Evolutionary conservation across 306 rosid species (phyloP).

Genomic region (Cicer chorassanicum): DNA sequence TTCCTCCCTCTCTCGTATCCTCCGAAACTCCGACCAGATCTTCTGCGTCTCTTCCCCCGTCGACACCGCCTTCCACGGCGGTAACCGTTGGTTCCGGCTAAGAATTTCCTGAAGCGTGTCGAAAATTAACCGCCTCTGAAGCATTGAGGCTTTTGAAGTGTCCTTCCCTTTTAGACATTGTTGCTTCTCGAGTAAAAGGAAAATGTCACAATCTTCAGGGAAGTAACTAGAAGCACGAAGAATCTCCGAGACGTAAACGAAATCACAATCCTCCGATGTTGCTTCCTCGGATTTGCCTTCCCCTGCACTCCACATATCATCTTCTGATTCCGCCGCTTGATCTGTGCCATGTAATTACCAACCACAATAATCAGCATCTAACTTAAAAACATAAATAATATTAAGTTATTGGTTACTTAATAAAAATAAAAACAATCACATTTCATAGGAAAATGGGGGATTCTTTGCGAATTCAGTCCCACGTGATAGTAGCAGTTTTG

Average conservation of each 20-base stretch:
- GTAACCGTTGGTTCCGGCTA: slow-evolving; percentile 56
- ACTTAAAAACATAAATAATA: not conserved
- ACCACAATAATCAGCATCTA: not conserved
- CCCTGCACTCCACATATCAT: slow-evolving; percentile 64
- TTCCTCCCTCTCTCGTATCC: slow-evolving; percentile 64
- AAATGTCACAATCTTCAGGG: slow-evolving; percentile 65
- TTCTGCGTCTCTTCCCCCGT: slow-evolving; percentile 36
- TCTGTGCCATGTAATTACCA: slow-evolving; percentile 55
- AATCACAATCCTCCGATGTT: slow-evolving; percentile 61
- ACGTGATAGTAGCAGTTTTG: slow-evolving; percentile 27
- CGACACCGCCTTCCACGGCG: slow-evolving; percentile 73
- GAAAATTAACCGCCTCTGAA: slow-evolving; percentile 70
- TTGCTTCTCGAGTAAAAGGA: slow-evolving; percentile 72
- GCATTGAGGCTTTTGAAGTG: slow-evolving; percentile 56
- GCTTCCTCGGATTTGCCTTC: slow-evolving; percentile 57
- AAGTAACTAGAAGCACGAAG: slow-evolving; percentile 65
- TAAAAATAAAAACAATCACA: not conserved
- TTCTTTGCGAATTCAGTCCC: slow-evolving; percentile 9
- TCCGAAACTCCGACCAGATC: slow-evolving; percentile 72
- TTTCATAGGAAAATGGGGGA: not conserved
- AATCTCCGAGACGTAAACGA: slow-evolving; percentile 70
- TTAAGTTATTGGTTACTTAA: not conserved
- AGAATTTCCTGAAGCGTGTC: slow-evolving; percentile 75
- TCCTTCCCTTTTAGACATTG: slow-evolving; percentile 74
- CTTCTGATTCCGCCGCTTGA: slow-evolving; percentile 66